Base-by-base conservation (phyloP, 2,329 filamentous ascomycete species). In the Phaeosphaeria sp. region DNA sequence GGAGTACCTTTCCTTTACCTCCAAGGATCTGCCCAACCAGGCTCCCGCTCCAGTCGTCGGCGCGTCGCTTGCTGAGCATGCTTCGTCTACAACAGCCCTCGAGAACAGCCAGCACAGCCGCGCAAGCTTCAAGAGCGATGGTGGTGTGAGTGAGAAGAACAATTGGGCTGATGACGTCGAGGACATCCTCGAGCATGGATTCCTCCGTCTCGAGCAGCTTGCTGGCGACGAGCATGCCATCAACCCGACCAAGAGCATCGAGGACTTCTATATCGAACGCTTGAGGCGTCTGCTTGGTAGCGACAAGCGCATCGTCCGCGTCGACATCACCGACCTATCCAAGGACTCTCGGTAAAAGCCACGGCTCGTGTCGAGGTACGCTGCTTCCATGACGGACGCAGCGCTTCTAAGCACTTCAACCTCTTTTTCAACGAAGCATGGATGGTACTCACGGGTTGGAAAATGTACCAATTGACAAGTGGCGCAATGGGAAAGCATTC, bases 81-180 rank as follows among this genome's bases (percentile, higher is more conserved):
- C 56, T 25, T 53, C 53, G 4, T 49, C 48, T 6, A 56, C 58
- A 6, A 55, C 44, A 36, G 56, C 48, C 20, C 50, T 42, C 42
- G 61, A 57, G 56, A 51, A 59, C 42, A 57, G 59, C 11, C 25
- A 33, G 6, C 56, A 22, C 24, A 60, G 55, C 43, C 57, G 36
- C 20, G 56, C 55, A 40, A 69, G 59, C 22, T 56, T 63, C 42
- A 64, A 61, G 46, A 67, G 60, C 53, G 61, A 68, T 15, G 72
- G 70, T 7, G 42, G 42, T 18, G 74, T 76, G 42, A 67, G 65
- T 1, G 74, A 76, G 60, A 70, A 71, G 61, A 73, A 60, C 52
- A 74, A 70, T 24, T 76, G 74, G 74, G 69, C 66, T 20, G 72
- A 73, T 20, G 71, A 75, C n/a, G 54, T 74, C 1, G 69, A 73